These are phyloP conservation scores for Prunus salicina DNA, from an alignment of 306 rosid species.

Conservation along the genomic window DNA sequence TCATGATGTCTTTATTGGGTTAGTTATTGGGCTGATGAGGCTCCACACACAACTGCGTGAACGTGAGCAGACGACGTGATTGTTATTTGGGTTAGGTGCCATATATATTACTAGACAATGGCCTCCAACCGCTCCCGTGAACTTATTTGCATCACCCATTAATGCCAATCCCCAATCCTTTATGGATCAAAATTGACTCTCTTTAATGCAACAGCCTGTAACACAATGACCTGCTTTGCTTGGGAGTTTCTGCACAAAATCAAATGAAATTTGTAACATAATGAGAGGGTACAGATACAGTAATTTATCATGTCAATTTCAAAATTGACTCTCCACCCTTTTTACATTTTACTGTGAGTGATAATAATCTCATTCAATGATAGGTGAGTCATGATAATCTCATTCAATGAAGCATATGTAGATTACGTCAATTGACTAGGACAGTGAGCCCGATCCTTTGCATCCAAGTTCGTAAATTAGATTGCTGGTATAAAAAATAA, in stretches of 20 bases:
- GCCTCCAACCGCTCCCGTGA: constrained; percentile 53
- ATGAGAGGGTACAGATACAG: no score
- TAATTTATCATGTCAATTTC: no score
- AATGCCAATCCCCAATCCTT: constrained; percentile 24
- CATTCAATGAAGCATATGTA: no score
- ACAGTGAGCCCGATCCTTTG: no score
- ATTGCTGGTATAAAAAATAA: no score
- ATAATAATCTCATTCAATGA: no score
- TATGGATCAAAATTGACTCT: constrained; percentile 10
- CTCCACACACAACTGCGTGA: background rate
- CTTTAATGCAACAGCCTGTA: constrained; percentile 41
- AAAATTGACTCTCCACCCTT: background rate
- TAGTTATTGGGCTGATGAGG: background rate
- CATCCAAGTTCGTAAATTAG: no score
- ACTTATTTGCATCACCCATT: constrained; percentile 37
- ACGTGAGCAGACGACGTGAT: background rate
- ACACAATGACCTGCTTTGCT: constrained; percentile 20
- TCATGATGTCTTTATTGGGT: no score
- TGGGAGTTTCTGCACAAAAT: constrained; percentile 16
- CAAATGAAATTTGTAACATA: background rate
- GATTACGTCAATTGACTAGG: no score
- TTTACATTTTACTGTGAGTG: background rate
- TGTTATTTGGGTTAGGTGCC: constrained; percentile 37
- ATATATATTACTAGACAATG: constrained; percentile 35
- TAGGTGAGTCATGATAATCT: no score